Evolutionary conservation across 371 early-diverging fungal species (phyloP).

Genomic region (Mortierella polycephala): DNA sequence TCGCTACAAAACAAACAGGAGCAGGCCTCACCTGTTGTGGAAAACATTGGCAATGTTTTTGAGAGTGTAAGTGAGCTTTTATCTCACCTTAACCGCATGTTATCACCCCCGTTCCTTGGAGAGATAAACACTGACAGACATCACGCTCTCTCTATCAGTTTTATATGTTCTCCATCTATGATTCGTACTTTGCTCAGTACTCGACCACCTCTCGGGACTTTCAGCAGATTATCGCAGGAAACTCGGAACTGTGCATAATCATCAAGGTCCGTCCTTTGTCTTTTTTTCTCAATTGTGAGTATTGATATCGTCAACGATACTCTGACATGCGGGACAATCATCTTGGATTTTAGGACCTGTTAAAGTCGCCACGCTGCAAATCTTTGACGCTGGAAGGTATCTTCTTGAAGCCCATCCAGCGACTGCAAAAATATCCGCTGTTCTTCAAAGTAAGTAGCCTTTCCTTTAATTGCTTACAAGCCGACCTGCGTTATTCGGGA

Average conservation of each 20-base stretch:
- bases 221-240: conserved; percentile 26
- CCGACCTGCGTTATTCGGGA: no score
- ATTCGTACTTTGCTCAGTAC: conserved; percentile 53
- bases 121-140: background rate
- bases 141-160: conserved; percentile 12
- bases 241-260: conserved; percentile 36
- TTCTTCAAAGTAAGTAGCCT: conserved; percentile 41
- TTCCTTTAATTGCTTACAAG: no score
- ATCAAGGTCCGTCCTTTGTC: conserved; percentile 16
- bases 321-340: no score
- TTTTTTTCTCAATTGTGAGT: background rate
- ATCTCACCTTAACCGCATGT: no score
- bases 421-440: conserved; percentile 51
- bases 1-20: conserved; percentile 44
- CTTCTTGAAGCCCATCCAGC: conserved; percentile 47
- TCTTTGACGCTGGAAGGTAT: conserved; percentile 46
- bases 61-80: conserved; percentile 24
- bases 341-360: conserved; percentile 16
- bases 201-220: conserved; percentile 41
- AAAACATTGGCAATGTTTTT: conserved; percentile 43
- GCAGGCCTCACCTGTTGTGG: conserved; percentile 27
- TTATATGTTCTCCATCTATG: conserved; percentile 52
- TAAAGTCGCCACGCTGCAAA: conserved; percentile 42
- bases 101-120: background rate
- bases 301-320: background rate